Evolutionary conservation across 2,329 filamentous ascomycete species (phyloP), one percentile per base, ranked within the genome.

Genomic region (Periconia sp.): DNA sequence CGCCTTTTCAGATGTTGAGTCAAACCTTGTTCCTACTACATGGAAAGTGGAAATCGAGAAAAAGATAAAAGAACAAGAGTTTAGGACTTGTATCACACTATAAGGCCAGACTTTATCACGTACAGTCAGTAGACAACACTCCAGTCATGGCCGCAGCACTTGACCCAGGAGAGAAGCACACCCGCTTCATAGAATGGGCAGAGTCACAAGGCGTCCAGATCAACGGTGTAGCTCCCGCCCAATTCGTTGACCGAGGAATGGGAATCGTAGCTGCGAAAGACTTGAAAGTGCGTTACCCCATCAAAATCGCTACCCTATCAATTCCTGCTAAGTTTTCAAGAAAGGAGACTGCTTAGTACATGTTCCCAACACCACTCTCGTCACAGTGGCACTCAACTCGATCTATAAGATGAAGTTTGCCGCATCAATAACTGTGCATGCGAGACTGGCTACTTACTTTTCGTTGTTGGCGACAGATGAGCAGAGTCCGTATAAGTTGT

Each of bases 211-310:
- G 89, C 14, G 82, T 95, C 27, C 74, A 81, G 35, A 82, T 91
- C 60, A 80, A 87, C 62, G 86, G 86, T 27, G 84, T 95, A 45
- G 77, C 78, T 2, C 86, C 91, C 6, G 81, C 85, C 41, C 78
- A 78, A 40, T 85, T 96, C 15, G 83, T 86, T 6, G 88, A 86
- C 1, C 82, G 89, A 50, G 92, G 92, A 27, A 82, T 94, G 49
- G 92, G 92, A 45, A 85, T 96, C 52, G 81, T 92, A 47, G 88
- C 91, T 6, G 86, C 84, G 13, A 81, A 82, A 27, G 76, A 81
- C 14, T 81, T 94, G 56, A 77, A 88, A 76, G 89, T 90, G 75
- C 65, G 68, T 67, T 37, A 13, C 42, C 19, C 17, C 15, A 40
- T 40, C 9, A 37, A 14, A 31, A n/a, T 45, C n/a, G n/a, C 2